These are phyloP conservation scores for Hypoxylon sp. DNA, from an alignment of 2,329 filamentous ascomycete genomes.

Conservation along the genomic window DNA sequence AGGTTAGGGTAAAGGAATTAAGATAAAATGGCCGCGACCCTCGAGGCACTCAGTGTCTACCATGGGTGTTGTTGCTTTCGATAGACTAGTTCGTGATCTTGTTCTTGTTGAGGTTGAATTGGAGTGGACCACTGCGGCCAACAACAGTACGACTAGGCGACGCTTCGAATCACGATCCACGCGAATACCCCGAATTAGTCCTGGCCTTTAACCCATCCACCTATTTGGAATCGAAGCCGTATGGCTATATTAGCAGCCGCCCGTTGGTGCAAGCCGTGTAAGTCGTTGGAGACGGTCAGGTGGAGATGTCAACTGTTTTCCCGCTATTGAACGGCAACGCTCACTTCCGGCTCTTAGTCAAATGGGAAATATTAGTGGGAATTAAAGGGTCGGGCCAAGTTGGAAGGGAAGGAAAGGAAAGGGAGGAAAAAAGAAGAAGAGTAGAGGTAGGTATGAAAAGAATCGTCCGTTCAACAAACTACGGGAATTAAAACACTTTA, in stretches of 20 bases:
- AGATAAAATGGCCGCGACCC: conserved; percentile 22
- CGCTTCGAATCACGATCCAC: conserved; percentile 26
- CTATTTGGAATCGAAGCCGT: conserved; percentile 5
- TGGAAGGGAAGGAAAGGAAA: conserved; percentile 24
- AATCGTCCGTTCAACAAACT: conserved; percentile 32
- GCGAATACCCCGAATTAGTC: conserved; percentile 6
- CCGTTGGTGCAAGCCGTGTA: conserved; percentile 21
- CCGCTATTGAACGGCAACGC: conserved; percentile 41
- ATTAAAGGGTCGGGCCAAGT: conserved; percentile 7
- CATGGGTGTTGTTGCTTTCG: conserved; percentile 35
- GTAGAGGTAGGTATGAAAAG: conserved; percentile 7
- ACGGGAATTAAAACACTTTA: conserved; percentile 39
- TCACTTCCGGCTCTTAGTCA: conserved; percentile 38
- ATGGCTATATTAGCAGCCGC: conserved; percentile 5
- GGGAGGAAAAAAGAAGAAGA: conserved; percentile 23
- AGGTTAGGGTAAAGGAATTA: conserved; percentile 35
- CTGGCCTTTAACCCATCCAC: conserved; percentile 1
- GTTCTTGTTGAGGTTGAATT: conserved; percentile 14
- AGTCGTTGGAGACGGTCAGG: conserved; percentile 17
- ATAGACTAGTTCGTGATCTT: conserved; percentile 10
- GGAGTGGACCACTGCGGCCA: conserved; percentile 10
- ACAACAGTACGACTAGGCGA: conserved; percentile 1
- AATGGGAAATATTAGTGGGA: conserved; percentile 22
- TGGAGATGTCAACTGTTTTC: conserved; percentile 25
- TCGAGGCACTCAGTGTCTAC: conserved; percentile 33